phyloP scores from a whole-genome alignment of 1,284 basidiomycete species.

The Ceratobasidium theobromae region DNA sequence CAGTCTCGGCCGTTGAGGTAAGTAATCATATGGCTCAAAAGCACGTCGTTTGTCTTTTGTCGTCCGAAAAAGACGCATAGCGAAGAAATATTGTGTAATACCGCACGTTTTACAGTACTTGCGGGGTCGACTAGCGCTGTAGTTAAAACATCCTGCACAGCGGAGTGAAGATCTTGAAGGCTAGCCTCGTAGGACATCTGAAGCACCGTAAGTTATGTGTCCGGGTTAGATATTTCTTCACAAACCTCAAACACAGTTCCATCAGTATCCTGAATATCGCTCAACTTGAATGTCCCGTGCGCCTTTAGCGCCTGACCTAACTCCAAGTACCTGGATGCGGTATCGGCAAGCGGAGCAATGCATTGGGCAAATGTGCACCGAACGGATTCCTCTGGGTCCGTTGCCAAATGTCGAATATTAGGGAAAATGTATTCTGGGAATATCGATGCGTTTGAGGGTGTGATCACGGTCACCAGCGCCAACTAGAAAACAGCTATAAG shows the following conservation, averaged over 20 bases:
- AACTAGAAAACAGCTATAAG: too few relatives aligned
- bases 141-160: slow-evolving; percentile 86
- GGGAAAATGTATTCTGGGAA: slow-evolving; percentile 96
- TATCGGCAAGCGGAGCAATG: slow-evolving; percentile 81
- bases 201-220: neutral
- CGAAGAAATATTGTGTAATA: slow-evolving; percentile 75
- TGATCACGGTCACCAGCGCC: slow-evolving; percentile 82
- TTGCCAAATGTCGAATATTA: slow-evolving; percentile 78
- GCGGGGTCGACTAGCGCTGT: slow-evolving; percentile 59
- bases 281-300: slow-evolving; percentile 70
- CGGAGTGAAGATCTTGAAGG: slow-evolving; percentile 80
- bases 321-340: slow-evolving; percentile 82
- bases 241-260: slow-evolving; percentile 70
- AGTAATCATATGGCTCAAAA: slow-evolving; percentile 97
- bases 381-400: slow-evolving; percentile 86
- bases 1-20: slow-evolving; percentile 97
- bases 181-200: slow-evolving; percentile 87
- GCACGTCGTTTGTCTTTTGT: slow-evolving; percentile 90
- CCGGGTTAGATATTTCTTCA: neutral
- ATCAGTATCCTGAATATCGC: slow-evolving; percentile 72
- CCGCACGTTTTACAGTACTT: slow-evolving; percentile 54
- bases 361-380: slow-evolving; percentile 87
- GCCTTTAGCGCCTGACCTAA: slow-evolving; percentile 89
- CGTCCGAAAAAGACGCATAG: slow-evolving; percentile 92
- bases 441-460: slow-evolving; percentile 82